These are phyloP conservation scores for Larix sibirica DNA, from an alignment of 83 land plant species.

Conservation along the genomic window DNA sequence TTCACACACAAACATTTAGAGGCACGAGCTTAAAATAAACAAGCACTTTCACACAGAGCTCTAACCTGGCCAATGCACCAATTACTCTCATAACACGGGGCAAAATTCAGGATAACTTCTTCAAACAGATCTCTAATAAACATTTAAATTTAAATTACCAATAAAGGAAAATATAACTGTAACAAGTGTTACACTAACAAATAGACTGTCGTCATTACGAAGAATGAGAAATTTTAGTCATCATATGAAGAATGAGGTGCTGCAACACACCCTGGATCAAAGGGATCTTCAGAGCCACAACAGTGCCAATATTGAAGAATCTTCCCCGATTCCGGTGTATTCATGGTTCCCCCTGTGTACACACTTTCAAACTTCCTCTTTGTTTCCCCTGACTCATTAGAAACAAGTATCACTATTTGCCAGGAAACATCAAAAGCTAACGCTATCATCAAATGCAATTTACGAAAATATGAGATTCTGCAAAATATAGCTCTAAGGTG, in stretches of 20 bases:
- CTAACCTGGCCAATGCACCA: too few species aligned
- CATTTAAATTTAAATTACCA: too few species aligned
- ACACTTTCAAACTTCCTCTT: constrained; percentile 98
- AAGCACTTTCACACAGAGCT: too few species aligned
- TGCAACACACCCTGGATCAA: constrained; percentile 88
- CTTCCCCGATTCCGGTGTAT: constrained; percentile 87
- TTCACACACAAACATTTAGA: too few species aligned
- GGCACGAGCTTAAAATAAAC: too few species aligned
- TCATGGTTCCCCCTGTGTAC: constrained; percentile 91
- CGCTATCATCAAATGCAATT: neutral
- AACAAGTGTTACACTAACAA: too few species aligned
- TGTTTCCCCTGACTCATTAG: constrained; percentile 74
- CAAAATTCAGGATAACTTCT: too few species aligned
- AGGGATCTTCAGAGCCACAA: constrained; percentile 92
- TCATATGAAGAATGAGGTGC: constrained; percentile 92
- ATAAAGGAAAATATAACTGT: too few species aligned
- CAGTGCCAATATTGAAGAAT: constrained; percentile 97
- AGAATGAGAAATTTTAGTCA: constrained; percentile 35
- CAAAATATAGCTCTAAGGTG: neutral
- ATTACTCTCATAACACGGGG: too few species aligned
- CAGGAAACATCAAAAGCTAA: neutral
- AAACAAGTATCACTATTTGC: constrained; percentile 5
- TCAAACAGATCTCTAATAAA: too few species aligned
- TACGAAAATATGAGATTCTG: neutral
- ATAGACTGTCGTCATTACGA: too few species aligned